phyloP scores from a whole-genome alignment of 2,329 filamentous ascomycete species.

The Rutstroemia sp. region DNA sequence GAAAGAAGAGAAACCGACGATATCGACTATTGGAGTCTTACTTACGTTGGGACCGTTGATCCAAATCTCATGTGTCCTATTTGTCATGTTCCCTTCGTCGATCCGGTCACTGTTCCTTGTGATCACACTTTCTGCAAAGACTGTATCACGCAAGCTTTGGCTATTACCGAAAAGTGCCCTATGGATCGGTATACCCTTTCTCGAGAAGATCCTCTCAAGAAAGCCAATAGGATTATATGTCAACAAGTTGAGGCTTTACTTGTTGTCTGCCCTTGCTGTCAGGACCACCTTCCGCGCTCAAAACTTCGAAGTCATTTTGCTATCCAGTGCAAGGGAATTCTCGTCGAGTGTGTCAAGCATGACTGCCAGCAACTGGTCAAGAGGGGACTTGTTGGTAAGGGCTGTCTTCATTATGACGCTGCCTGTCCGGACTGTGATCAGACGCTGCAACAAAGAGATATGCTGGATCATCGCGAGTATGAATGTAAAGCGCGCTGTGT shows the following conservation, averaged over 20 bases:
- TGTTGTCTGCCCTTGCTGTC: conserved; percentile 55
- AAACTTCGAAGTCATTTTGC: conserved; percentile 49
- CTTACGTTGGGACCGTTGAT: conserved; percentile 30
- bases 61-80: conserved; percentile 35
- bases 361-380: conserved; percentile 44
- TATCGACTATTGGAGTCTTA: conserved; percentile 30
- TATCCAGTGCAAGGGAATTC: conserved; percentile 48
- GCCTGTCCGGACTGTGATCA: conserved; percentile 48
- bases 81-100: conserved; percentile 53
- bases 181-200: conserved; percentile 46
- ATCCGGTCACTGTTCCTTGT: conserved; percentile 54
- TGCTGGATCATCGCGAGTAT: conserved; percentile 40
- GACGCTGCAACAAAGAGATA: conserved; percentile 36
- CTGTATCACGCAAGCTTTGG: conserved; percentile 42
- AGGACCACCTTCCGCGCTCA: conserved; percentile 43
- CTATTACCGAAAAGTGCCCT: conserved; percentile 43
- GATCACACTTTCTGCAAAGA: conserved; percentile 58
- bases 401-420: conserved; percentile 47
- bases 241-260: conserved; percentile 54
- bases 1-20: not conserved
- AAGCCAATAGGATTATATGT: conserved; percentile 39
- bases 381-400: conserved; percentile 42
- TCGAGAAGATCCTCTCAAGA: conserved; percentile 27
- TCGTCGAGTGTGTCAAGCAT: conserved; percentile 44
- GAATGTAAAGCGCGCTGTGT: conserved; percentile 36